Base-by-base conservation (phyloP, 306 rosid species). In the Vachellia pachyceras region DNA sequence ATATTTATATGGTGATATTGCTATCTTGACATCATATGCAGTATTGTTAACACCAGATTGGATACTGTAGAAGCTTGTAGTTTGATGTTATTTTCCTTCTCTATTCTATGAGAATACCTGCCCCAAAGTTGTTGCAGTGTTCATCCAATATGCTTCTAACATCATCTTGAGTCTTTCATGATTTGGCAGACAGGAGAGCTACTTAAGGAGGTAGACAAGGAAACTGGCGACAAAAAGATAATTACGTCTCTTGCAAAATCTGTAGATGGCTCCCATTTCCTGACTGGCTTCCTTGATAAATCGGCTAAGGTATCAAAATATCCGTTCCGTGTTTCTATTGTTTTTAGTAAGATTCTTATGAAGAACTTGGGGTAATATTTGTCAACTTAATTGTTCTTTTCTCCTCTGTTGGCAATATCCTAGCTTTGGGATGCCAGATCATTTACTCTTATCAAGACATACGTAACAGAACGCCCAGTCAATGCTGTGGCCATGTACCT, bases 401-500 rank as follows among this genome's bases (percentile, higher is more conserved):
- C 54, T 39, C 10, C 12, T 70, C 61, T 80, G n/a, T 20, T 80
- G 72, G 37, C 42, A 8, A 74, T 77, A 7, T n/a, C 15, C 15
- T 85, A 94, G 98, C 90, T 95, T 47, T 95, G 97, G 98, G 98
- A 95, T 82, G 61, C 74, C 20, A 90, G 98, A 86, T 85, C 95
- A 3, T 72, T 95, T 89, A 88, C 92, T 65, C 97, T 95, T 49
- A 83, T 95, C 90, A 95, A 91, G 93, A 90, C 97, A 2, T 95
- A 95, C 68, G 85, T 80, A 47, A 91, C 97, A 0, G 99, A 91
- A 84, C 94, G 97, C 13, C 97, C 99, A 0, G 97, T 95, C 80
- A 95, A 95, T 77, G 99, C 97, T n/a, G 97, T 93, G 82, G 76
- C 97, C 7, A 89, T 95, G 92, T 95, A 25, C 97, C 99, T 47